Conservation (phyloP, 306 rosid species). For the Quillaja saponaria region DNA sequence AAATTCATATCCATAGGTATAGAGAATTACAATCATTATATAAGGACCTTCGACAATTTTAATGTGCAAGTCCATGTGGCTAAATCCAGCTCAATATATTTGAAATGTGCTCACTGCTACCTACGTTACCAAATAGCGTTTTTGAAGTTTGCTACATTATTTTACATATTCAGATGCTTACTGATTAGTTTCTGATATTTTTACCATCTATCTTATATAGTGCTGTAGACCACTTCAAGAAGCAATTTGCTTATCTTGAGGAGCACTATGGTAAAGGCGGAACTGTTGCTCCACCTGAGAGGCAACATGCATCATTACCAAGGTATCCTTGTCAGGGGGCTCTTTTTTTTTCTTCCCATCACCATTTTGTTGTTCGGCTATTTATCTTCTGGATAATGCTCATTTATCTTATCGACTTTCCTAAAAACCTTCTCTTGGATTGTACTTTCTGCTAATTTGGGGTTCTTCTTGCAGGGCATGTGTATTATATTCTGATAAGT, state of each 20-base stretch:
- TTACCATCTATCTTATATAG: conserved; percentile 39
- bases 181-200: no score
- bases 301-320: conserved; percentile 89
- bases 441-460: conserved; percentile 29
- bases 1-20: no score
- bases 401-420: conserved; percentile 1
- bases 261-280: conserved; percentile 82
- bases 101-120: no score
- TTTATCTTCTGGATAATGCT: conserved; percentile 20
- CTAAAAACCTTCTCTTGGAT: conserved; percentile 18
- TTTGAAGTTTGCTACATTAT: no score
- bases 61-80: no score
- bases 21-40: no score
- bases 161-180: no score
- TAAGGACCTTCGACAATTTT: no score
- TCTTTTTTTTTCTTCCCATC: neutral
- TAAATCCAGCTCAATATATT: no score
- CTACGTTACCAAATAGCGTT: no score
- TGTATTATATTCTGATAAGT: conserved; percentile 70
- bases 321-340: conserved; percentile 47
- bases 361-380: neutral
- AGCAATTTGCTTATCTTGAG: conserved; percentile 84
- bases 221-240: conserved; percentile 88
- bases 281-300: conserved; percentile 67
- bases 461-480: conserved; percentile 63